Evolutionary conservation across 352 stramenopile genomes (phyloP).

Genomic region (Elongisporangium undulatum): DNA sequence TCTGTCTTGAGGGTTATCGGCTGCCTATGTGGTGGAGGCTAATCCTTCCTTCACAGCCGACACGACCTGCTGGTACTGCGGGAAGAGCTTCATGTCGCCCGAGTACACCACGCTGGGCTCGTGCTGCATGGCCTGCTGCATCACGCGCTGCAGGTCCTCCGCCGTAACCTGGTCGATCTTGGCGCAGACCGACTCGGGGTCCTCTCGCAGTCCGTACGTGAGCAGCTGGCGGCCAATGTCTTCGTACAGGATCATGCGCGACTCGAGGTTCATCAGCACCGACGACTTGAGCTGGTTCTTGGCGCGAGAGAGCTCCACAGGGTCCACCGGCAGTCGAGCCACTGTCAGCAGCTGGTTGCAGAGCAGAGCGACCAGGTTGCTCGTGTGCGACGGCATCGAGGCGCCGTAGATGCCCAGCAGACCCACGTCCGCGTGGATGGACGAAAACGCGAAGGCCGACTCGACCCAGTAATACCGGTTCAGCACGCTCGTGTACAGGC

Average conservation of each 20-base stretch:
- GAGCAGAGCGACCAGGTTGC: conserved; percentile 91
- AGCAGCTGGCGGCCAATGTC: conserved; percentile 98
- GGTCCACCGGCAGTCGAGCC: conserved; percentile 65
- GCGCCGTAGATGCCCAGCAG: conserved; percentile 95
- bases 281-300: conserved; percentile 99
- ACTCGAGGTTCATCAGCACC: conserved; percentile 99
- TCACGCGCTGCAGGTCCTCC: conserved; percentile 81
- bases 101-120: conserved; percentile 83
- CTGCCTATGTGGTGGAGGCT: conserved; percentile 7
- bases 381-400: conserved; percentile 74
- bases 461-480: conserved; percentile 98
- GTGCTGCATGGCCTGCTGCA: conserved; percentile 70
- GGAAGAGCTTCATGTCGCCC: conserved; percentile 72
- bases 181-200: conserved; percentile 76
- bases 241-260: conserved; percentile 97
- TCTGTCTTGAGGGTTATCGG: conserved; percentile 1
- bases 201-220: conserved; percentile 94
- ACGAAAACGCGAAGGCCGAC: conserved; percentile 96
- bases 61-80: conserved; percentile 80
- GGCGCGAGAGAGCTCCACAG: conserved; percentile 91
- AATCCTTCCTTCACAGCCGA: conserved; percentile 71
- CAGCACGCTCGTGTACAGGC: conserved; percentile 97
- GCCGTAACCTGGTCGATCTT: conserved; percentile 88
- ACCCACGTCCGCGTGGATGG: conserved; percentile 93
- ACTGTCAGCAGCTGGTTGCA: conserved; percentile 92